phyloP scores from a whole-genome alignment of 2,329 filamentous ascomycete genomes.

The Talaromyces sp. region DNA sequence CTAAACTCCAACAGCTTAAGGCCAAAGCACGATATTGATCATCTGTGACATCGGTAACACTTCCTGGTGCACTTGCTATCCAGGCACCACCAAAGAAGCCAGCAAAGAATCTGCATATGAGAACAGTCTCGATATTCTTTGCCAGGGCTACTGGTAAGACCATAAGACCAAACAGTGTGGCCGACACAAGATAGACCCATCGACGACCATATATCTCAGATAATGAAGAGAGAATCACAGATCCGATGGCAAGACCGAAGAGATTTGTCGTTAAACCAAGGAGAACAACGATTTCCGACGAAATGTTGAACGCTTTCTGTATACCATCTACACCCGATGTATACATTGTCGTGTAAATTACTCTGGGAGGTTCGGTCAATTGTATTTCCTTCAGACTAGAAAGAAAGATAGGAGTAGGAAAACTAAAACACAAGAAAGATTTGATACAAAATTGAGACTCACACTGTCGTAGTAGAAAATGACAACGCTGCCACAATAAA shows the following conservation, averaged over 20 bases:
- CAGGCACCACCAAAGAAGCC: constrained; percentile 68
- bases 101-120: constrained; percentile 21
- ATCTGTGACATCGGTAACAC: constrained; percentile 72
- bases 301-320: constrained; percentile 62
- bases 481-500: constrained; percentile 24
- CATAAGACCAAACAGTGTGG: constrained; percentile 63
- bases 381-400: neutral
- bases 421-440: no score
- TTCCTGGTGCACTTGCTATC: constrained; percentile 75
- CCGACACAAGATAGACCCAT: constrained; percentile 64
- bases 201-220: constrained; percentile 32
- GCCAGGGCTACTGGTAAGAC: constrained; percentile 70
- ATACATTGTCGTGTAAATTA: constrained; percentile 72
- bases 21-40: constrained; percentile 74
- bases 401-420: no score
- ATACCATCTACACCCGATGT: constrained; percentile 69
- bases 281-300: constrained; percentile 60
- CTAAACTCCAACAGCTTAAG: constrained; percentile 76
- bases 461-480: constrained; percentile 23
- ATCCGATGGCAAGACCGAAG: constrained; percentile 68
- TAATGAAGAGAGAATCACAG: constrained; percentile 68
- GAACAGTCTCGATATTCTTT: constrained; percentile 14
- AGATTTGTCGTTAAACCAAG: constrained; percentile 74
- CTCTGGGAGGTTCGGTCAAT: constrained; percentile 28
- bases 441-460: neutral